Percentiles rank a stretch among this genome's conserved stretches.
phyloP scores from a whole-genome alignment of 352 stramenopile genomes.

The Pseudoperonospora humuli region DNA sequence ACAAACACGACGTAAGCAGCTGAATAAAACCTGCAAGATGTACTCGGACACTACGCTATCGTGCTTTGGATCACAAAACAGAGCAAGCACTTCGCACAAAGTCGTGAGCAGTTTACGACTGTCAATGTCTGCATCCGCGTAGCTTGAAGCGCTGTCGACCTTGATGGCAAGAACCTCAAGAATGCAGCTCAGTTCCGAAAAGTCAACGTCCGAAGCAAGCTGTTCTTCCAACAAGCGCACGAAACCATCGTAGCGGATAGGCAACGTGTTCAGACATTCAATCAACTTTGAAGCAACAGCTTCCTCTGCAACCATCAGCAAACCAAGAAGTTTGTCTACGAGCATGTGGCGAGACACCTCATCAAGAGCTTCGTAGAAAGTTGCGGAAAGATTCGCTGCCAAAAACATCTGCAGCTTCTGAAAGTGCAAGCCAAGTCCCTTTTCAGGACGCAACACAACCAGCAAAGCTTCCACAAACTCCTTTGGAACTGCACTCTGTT shows the following conservation, averaged over 20 bases:
- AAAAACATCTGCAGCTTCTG: slow-evolving; percentile 38
- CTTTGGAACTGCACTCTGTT: slow-evolving; percentile 34
- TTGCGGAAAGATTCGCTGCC: slow-evolving; percentile 29
- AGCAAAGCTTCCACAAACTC: slow-evolving; percentile 48
- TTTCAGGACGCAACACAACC: slow-evolving; percentile 34
- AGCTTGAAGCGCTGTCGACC: slow-evolving; percentile 33
- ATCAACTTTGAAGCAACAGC: slow-evolving; percentile 49
- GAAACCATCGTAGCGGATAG: slow-evolving; percentile 48
- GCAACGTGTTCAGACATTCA: slow-evolving; percentile 39
- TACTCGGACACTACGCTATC: slow-evolving; percentile 65
- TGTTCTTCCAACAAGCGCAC: slow-evolving; percentile 44
- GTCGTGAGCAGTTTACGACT: slow-evolving; percentile 41
- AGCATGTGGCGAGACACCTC: slow-evolving; percentile 39
- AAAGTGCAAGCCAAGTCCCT: slow-evolving; percentile 22
- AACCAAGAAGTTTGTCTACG: slow-evolving; percentile 36
- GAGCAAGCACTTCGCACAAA: slow-evolving; percentile 45
- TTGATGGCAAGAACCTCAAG: slow-evolving; percentile 74
- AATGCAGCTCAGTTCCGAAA: slow-evolving; percentile 59
- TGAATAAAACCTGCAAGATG: slow-evolving; percentile 73
- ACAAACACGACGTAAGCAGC: slow-evolving; percentile 64
- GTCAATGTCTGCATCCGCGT: slow-evolving; percentile 19
- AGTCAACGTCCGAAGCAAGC: slow-evolving; percentile 16
- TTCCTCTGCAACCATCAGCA: slow-evolving; percentile 61
- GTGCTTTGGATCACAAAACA: slow-evolving; percentile 49
- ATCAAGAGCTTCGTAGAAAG: slow-evolving; percentile 45